A percentile compares a stretch with the other conserved stretches of the same genome.
Conservation (phyloP, 1,284 basidiomycete species). For the Microbotryum scabiosae region DNA sequence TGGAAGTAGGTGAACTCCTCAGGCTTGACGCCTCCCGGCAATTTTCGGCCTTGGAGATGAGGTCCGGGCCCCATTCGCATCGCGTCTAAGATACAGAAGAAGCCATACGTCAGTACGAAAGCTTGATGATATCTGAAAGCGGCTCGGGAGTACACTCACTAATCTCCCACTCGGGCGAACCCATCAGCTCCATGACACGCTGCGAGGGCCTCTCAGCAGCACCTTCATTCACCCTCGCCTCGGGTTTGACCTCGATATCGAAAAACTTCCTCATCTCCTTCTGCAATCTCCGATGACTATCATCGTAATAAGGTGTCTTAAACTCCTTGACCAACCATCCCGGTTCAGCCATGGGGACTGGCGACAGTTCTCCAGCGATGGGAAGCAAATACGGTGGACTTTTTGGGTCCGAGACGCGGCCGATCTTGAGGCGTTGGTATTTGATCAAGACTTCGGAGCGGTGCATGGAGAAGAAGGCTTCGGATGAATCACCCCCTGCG, state of each 20-base stretch:
- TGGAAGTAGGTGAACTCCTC: constrained; percentile 35
- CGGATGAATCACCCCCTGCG: constrained; percentile 24
- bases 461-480: constrained; percentile 26
- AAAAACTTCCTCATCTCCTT: constrained; percentile 18
- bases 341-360: constrained; percentile 24
- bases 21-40: constrained; percentile 38
- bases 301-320: constrained; percentile 22
- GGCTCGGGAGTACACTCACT: not conserved
- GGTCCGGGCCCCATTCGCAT: constrained; percentile 41
- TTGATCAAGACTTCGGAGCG: constrained; percentile 20
- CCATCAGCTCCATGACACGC: constrained; percentile 35
- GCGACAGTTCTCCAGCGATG: constrained; percentile 12
- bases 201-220: constrained; percentile 33
- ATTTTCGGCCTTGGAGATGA: constrained; percentile 38
- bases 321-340: constrained; percentile 21
- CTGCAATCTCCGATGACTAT: constrained; percentile 18
- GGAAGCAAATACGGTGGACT: constrained; percentile 15
- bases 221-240: constrained; percentile 32
- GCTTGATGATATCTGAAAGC: constrained; percentile 1
- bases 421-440: constrained; percentile 17
- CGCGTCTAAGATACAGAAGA: constrained; percentile 12
- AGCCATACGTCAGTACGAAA: not conserved
- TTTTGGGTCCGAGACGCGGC: constrained; percentile 16
- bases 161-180: constrained; percentile 19
- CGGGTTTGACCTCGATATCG: constrained; percentile 15